These are phyloP conservation scores for Skeletonema grethae DNA, from an alignment of 108 stramenopile genomes.

Conservation along the genomic window DNA sequence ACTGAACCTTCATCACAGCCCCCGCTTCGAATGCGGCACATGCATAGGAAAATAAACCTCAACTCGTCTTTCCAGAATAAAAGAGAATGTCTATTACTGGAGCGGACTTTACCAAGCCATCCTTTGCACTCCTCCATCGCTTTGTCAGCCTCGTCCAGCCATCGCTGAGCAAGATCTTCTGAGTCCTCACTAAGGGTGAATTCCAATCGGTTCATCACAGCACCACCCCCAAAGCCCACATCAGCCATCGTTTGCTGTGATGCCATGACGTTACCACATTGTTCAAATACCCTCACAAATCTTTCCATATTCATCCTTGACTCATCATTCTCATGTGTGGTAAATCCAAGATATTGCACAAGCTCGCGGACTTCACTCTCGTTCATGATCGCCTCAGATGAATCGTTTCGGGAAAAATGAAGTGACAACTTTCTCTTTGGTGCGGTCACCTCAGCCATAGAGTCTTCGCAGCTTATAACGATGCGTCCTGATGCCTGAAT, in stretches of 20 bases:
- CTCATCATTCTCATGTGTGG: conserved; percentile 9
- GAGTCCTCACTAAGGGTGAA: not conserved
- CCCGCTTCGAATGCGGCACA: not conserved
- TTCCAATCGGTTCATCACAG: not conserved
- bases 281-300: conserved; percentile 1
- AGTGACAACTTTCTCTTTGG: not conserved
- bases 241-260: conserved; percentile 5
- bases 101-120: conserved; percentile 14
- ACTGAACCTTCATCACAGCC: not conserved
- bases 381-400: conserved; percentile 6
- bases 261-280: conserved; percentile 3
- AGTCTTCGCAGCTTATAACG: not conserved
- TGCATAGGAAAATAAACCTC: conserved; percentile 3
- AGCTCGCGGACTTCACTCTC: conserved; percentile 15
- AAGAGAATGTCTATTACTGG: conserved; percentile 13
- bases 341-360: conserved; percentile 24
- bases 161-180: not conserved
- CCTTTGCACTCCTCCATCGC: conserved; percentile 9
- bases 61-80: conserved; percentile 24
- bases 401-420: not conserved
- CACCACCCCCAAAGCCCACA: not conserved
- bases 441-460: not conserved
- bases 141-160: conserved; percentile 2
- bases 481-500: conserved; percentile 17
- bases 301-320: not conserved